phyloP scores from a whole-genome alignment of 768 basidiomycete genomes.

The Tricholoma matsutake region DNA sequence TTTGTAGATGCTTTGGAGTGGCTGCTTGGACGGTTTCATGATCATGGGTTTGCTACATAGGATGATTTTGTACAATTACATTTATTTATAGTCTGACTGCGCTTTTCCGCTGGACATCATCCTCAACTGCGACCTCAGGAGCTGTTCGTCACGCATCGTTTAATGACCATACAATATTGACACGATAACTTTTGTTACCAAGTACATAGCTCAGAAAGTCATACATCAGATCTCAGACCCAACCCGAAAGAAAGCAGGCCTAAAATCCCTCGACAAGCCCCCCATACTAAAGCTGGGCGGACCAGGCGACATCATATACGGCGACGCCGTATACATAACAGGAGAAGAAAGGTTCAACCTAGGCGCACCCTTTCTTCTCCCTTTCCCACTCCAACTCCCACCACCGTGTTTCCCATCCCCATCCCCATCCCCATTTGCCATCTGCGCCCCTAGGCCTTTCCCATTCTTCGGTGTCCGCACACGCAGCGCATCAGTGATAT shows the following conservation, averaged over 20 bases:
- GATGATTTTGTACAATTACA: no score
- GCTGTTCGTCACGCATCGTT: no score
- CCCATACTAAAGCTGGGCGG: slow-evolving; percentile 20
- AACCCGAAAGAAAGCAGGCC: slow-evolving; percentile 4
- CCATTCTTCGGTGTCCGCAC: not conserved
- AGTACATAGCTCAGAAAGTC: not conserved
- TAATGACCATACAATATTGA: no score
- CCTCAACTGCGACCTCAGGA: no score
- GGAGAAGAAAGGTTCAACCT: slow-evolving; percentile 26
- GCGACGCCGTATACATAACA: slow-evolving; percentile 28
- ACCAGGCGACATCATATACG: slow-evolving; percentile 24
- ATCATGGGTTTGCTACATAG: no score
- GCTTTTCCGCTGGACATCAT: no score
- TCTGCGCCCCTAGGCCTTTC: not conserved
- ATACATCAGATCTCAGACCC: slow-evolving; percentile 2
- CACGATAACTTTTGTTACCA: no score
- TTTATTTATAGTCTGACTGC: no score
- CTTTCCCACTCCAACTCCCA: slow-evolving; percentile 4
- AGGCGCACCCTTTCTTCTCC: not conserved
- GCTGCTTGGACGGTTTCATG: no score
- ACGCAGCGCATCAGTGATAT: slow-evolving; percentile 1
- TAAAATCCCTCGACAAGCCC: slow-evolving; percentile 7
- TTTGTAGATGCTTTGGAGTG: no score
- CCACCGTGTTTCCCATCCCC: no score
- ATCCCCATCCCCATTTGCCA: not conserved